Evolutionary conservation across 345 rosid species (phyloP).

Genomic region (Arabidopsis thaliana): DNA sequence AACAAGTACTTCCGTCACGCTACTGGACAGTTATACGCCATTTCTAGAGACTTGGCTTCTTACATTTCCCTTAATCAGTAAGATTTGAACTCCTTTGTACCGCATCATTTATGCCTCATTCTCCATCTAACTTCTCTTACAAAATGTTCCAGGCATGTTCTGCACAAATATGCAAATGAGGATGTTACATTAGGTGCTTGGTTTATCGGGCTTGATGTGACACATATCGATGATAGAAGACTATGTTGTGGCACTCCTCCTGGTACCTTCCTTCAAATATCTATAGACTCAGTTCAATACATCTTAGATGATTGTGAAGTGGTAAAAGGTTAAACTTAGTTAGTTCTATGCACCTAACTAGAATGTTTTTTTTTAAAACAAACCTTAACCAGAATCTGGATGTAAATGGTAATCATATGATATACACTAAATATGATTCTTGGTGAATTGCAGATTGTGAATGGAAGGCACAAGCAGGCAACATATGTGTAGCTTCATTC

Average conservation of each 20-base stretch:
- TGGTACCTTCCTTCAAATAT: constrained; percentile 51
- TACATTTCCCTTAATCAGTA: constrained; percentile 84
- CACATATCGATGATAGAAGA: constrained; percentile 90
- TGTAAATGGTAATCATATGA: background rate
- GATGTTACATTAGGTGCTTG: constrained; percentile 95
- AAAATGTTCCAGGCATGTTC: constrained; percentile 63
- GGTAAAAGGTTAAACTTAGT: background rate
- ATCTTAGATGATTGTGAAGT: background rate
- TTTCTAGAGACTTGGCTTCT: constrained; percentile 93
- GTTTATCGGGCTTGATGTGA: constrained; percentile 97
- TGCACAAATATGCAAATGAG: constrained; percentile 92
- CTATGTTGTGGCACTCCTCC: constrained; percentile 94
- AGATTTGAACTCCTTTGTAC: constrained; percentile 14
- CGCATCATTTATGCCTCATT: background rate
- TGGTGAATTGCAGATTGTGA: constrained; percentile 61
- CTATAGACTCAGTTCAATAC: constrained; percentile 4
- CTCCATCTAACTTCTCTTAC: constrained; percentile 4
- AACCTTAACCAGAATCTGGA: constrained; percentile 1
- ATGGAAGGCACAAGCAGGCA: constrained; percentile 84
- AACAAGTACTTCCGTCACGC: constrained; percentile 96
- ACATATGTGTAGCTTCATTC: constrained; percentile 78
- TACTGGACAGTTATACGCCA: constrained; percentile 89
- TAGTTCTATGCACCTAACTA: background rate
- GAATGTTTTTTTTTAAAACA: background rate
- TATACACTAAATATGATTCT: constrained; percentile 20